Percentiles rank a stretch among this genome's conserved stretches.
Evolutionary conservation across 2,329 filamentous ascomycete species (phyloP).

Genomic region (Colletotrichum zoysiae): DNA sequence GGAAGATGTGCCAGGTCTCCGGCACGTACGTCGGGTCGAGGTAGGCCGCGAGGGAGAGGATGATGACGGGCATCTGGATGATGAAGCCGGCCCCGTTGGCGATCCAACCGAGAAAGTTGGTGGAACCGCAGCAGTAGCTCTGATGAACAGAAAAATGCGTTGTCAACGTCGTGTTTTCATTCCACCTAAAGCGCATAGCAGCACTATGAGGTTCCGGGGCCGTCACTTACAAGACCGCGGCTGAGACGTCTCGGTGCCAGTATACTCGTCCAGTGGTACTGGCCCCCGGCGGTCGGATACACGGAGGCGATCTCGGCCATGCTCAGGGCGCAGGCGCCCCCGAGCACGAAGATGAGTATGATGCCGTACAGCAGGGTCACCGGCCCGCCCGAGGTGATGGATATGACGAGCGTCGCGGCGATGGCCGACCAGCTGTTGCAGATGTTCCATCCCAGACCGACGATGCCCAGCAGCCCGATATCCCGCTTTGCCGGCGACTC

Average conservation of each 20-base stretch:
- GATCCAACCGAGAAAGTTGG: slow-evolving; percentile 33
- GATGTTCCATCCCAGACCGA: slow-evolving; percentile 36
- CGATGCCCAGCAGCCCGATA: slow-evolving; percentile 19
- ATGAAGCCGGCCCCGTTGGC: slow-evolving; percentile 36
- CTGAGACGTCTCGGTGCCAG: slow-evolving; percentile 44
- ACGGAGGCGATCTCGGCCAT: slow-evolving; percentile 53
- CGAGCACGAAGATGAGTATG: slow-evolving; percentile 46
- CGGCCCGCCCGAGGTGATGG: slow-evolving; percentile 33
- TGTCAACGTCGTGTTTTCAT: not conserved
- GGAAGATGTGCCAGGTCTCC: slow-evolving; percentile 32
- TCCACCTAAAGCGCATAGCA: not conserved
- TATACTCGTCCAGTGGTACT: slow-evolving; percentile 54
- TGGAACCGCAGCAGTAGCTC: slow-evolving; percentile 35
- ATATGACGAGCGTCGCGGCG: slow-evolving; percentile 43
- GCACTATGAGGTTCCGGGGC: fast-evolving
- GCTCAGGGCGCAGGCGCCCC: slow-evolving; percentile 47
- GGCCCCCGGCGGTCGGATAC: slow-evolving; percentile 54
- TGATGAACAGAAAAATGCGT: not conserved
- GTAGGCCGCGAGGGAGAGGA: slow-evolving; percentile 24
- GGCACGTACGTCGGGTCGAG: slow-evolving; percentile 23
- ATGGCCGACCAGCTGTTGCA: slow-evolving; percentile 47
- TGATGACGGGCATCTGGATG: slow-evolving; percentile 33
- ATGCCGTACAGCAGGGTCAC: slow-evolving; percentile 48
- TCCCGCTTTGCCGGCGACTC: slow-evolving; percentile 24
- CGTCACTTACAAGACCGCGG: slow-evolving; percentile 12